phyloP scores from a whole-genome alignment of 345 rosid genomes.

The Eucalyptus coolabah region DNA sequence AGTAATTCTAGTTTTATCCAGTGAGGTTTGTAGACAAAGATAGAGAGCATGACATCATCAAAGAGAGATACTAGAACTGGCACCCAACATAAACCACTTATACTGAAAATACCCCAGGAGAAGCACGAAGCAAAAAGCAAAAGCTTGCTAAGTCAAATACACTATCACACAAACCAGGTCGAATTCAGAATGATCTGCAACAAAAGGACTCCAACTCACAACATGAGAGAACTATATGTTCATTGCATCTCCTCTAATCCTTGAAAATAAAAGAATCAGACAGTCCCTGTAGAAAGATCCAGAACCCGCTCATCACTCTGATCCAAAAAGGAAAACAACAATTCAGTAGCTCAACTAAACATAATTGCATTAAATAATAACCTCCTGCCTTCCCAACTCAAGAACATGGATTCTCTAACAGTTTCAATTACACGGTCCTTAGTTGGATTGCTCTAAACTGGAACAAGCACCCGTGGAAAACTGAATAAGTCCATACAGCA shows the following conservation, averaged over 20 bases:
- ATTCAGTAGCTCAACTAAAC: too few species aligned
- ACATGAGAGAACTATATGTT: neutral
- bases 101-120: neutral
- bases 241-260: neutral
- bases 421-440: too few species aligned
- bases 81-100: neutral
- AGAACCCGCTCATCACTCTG: too few species aligned
- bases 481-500: too few species aligned
- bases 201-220: neutral
- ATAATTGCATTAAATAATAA: too few species aligned
- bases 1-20: neutral
- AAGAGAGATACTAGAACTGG: neutral
- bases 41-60: neutral
- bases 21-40: neutral
- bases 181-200: neutral
- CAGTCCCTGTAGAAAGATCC: neutral
- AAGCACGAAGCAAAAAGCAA: neutral
- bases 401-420: too few species aligned
- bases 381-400: too few species aligned
- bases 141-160: neutral
- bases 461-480: too few species aligned
- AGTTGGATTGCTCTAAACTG: too few species aligned
- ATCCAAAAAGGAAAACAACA: too few species aligned
- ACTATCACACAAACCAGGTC: neutral
- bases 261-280: neutral